Evolutionary conservation across 495 filamentous ascomycete species (phyloP).

Genomic region (Delitschia confertaspora): DNA sequence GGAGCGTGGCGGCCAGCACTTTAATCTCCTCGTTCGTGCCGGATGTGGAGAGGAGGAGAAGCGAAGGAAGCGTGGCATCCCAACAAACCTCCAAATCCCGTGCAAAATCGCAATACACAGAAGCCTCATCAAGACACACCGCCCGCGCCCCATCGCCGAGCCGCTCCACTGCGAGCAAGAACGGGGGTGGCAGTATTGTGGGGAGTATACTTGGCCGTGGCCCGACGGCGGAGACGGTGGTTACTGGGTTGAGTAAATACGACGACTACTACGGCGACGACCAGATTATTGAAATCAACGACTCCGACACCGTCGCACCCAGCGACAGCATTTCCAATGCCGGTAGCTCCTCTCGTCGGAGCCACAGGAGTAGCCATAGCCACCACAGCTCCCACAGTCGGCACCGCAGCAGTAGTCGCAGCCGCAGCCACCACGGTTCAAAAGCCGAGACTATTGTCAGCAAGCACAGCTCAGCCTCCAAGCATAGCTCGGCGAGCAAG

Average conservation of each 20-base stretch:
- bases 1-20: slow-evolving; percentile 14
- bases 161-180: too few relatives aligned
- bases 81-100: slow-evolving; percentile 24
- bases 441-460: slow-evolving; percentile 7
- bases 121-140: slow-evolving; percentile 13
- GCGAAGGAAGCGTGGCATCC: slow-evolving; percentile 29
- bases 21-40: slow-evolving; percentile 24
- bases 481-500: slow-evolving; percentile 12
- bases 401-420: slow-evolving; percentile 3
- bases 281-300: slow-evolving; percentile 23
- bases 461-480: slow-evolving; percentile 10
- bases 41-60: slow-evolving; percentile 18
- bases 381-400: not conserved
- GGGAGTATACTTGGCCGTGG: slow-evolving; percentile 24
- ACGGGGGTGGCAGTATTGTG: too few relatives aligned
- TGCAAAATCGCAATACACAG: slow-evolving; percentile 17
- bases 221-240: too few relatives aligned
- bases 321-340: slow-evolving; percentile 35
- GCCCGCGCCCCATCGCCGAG: slow-evolving; percentile 14
- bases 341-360: slow-evolving; percentile 22
- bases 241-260: slow-evolving; percentile 10
- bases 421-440: slow-evolving; percentile 2
- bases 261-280: slow-evolving; percentile 5
- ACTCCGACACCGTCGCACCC: slow-evolving; percentile 31
- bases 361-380: not conserved